A percentile compares a stretch with the other conserved stretches of the same genome.
phyloP scores from a whole-genome alignment of 441 rosid species.

The Raphanus hybrid region DNA sequence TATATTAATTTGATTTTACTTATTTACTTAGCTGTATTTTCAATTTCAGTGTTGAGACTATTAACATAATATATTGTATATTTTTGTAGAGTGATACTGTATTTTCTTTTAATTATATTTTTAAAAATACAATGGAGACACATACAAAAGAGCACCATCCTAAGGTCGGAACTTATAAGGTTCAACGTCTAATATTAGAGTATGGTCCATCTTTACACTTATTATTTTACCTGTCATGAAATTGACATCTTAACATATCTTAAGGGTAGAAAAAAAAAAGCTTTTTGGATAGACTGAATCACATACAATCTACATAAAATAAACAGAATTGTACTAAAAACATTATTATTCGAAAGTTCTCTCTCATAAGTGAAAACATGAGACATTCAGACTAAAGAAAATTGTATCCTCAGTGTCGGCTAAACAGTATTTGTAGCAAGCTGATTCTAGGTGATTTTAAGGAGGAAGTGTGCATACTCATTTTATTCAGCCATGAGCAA shows the following conservation, averaged over 20 bases:
- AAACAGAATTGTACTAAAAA: not conserved
- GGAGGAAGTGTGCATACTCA: not conserved
- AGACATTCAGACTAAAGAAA: not conserved
- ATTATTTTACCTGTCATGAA: not conserved
- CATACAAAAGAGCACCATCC: conserved; percentile 25
- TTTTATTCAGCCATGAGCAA: conserved; percentile 24
- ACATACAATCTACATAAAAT: not conserved
- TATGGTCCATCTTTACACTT: conserved; percentile 32
- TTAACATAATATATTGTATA: not conserved
- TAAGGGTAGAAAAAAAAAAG: too few species aligned
- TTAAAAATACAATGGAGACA: not conserved
- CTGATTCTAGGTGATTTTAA: not conserved
- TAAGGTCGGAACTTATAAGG: not conserved
- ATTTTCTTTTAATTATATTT: not conserved
- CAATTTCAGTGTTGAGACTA: not conserved
- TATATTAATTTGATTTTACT: conserved; percentile 16
- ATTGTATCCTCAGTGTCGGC: conserved; percentile 9
- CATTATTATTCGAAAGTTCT: conserved; percentile 6
- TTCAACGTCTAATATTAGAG: conserved; percentile 24
- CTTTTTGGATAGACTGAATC: too few species aligned
- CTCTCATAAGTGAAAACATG: conserved; percentile 9
- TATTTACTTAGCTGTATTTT: not conserved
- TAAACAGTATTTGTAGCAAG: not conserved
- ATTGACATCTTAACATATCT: not conserved
- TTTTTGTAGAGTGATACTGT: not conserved